Percentiles rank a stretch among this genome's conserved stretches.
phyloP scores from a whole-genome alignment of 2,329 filamentous ascomycete species.

The Aspergillus texensis region DNA sequence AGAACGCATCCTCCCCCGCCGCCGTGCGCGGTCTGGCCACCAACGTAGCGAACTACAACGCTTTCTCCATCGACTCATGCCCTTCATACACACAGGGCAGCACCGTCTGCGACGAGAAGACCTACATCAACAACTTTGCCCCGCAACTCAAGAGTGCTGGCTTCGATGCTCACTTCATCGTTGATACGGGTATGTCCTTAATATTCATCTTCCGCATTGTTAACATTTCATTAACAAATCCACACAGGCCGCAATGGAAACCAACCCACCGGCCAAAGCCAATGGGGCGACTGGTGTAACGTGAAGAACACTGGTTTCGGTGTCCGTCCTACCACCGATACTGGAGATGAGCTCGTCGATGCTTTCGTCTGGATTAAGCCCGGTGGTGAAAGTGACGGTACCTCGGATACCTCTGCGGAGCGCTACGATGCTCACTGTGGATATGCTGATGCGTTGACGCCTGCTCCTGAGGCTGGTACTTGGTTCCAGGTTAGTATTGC shows the following conservation, averaged over 20 bases:
- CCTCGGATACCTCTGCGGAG: slow-evolving; percentile 50
- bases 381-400: slow-evolving; percentile 59
- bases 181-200: slow-evolving; percentile 50
- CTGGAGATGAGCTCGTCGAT: slow-evolving; percentile 61
- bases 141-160: slow-evolving; percentile 52
- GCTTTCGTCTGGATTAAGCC: slow-evolving; percentile 74
- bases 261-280: slow-evolving; percentile 58
- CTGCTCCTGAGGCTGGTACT: slow-evolving; percentile 69
- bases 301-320: slow-evolving; percentile 66
- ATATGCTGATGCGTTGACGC: slow-evolving; percentile 56
- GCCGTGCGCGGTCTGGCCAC: slow-evolving; percentile 57
- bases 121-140: slow-evolving; percentile 54
- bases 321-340: slow-evolving; percentile 63
- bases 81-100: slow-evolving; percentile 50
- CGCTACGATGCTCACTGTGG: slow-evolving; percentile 62
- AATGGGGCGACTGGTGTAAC: slow-evolving; percentile 72
- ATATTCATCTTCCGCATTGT: too few species aligned
- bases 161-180: slow-evolving; percentile 59
- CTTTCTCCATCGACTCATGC: slow-evolving; percentile 50
- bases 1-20: slow-evolving; percentile 49
- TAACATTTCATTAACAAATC: background rate
- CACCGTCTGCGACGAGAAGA: slow-evolving; percentile 57
- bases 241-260: slow-evolving; percentile 60
- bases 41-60: slow-evolving; percentile 64
- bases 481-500: slow-evolving; percentile 55